Percentiles rank a stretch among this genome's conserved stretches.
These are phyloP conservation scores for Calophaca sinica DNA, from an alignment of 306 rosid genomes.

Conservation along the genomic window DNA sequence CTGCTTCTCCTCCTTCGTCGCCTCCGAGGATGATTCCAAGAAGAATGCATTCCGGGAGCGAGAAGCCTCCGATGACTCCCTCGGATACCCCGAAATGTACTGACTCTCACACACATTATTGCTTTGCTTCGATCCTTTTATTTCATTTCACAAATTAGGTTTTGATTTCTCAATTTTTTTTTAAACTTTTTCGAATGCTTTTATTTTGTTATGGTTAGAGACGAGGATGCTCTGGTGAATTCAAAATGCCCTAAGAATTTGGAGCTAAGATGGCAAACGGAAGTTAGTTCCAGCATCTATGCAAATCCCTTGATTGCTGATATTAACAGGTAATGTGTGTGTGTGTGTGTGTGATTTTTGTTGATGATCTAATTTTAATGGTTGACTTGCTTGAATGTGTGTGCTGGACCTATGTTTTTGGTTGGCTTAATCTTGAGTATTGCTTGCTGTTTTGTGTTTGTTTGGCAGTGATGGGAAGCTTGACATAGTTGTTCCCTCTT, in stretches of 20 bases:
- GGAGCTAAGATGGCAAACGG: slow-evolving; percentile 98
- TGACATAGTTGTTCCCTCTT: slow-evolving; percentile 93
- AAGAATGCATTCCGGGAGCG: slow-evolving; percentile 81
- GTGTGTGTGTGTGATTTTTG: background rate
- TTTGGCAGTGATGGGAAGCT: slow-evolving; percentile 94
- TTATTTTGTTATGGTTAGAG: slow-evolving; percentile 52
- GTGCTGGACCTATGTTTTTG: background rate
- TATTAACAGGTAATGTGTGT: slow-evolving; percentile 73
- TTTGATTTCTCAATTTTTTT: slow-evolving; percentile 16
- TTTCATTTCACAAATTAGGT: slow-evolving; percentile 10
- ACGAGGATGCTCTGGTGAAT: slow-evolving; percentile 90
- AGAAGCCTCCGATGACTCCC: slow-evolving; percentile 85
- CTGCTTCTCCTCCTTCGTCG: slow-evolving; percentile 45
- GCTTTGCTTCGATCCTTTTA: background rate
- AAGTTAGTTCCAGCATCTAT: slow-evolving; percentile 96
- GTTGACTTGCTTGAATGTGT: slow-evolving; percentile 21
- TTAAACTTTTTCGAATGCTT: background rate
- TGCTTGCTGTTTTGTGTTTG: slow-evolving; percentile 21
- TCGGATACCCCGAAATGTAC: slow-evolving; percentile 85
- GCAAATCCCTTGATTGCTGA: slow-evolving; percentile 95
- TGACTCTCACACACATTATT: background rate
- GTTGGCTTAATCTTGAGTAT: background rate
- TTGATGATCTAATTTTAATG: slow-evolving; percentile 28
- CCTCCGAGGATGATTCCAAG: slow-evolving; percentile 65
- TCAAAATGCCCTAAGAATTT: slow-evolving; percentile 88